phyloP scores from a whole-genome alignment of 2,329 filamentous ascomycete genomes.

The Phaeosphaeriaceae sp. region DNA sequence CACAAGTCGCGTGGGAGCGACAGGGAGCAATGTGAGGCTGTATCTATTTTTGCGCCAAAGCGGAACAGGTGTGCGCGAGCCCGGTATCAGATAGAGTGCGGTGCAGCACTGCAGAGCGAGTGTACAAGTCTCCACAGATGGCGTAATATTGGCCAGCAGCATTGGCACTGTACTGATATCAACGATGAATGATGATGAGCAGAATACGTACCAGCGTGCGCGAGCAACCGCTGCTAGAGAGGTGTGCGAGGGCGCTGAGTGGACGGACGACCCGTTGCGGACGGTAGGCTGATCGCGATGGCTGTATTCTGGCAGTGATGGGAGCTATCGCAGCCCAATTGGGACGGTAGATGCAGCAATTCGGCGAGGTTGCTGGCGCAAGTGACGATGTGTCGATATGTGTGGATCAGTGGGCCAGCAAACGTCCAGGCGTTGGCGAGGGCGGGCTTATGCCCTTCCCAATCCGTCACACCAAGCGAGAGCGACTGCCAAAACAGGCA shows the following conservation, averaged over 20 bases:
- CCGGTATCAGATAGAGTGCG: conserved; percentile 28
- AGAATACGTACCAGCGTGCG: background rate
- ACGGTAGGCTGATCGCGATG: conserved; percentile 3
- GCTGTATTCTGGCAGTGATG: conserved; percentile 10
- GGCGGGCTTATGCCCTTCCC: conserved; percentile 15
- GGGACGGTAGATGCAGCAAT: conserved; percentile 16
- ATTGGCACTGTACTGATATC: background rate
- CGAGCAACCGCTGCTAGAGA: background rate
- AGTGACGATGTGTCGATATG: conserved; percentile 8
- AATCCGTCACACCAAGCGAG: conserved; percentile 16
- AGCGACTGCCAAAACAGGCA: conserved; percentile 6
- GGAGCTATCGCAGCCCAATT: conserved; percentile 7
- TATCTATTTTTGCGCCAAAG: conserved; percentile 9
- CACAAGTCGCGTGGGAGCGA: conserved; percentile 5
- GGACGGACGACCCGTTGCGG: conserved; percentile 15
- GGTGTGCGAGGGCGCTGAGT: conserved; percentile 4
- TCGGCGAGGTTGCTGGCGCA: conserved; percentile 9
- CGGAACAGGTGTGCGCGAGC: background rate
- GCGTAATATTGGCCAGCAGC: conserved; percentile 8
- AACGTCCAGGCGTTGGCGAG: conserved; percentile 19
- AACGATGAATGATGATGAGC: background rate
- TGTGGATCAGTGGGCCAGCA: conserved; percentile 7
- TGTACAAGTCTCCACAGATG: conserved; percentile 11
- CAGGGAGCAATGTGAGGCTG: conserved; percentile 4
- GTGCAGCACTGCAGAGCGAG: background rate